Conservation (phyloP, 75 land plant genomes). For the Sequoiadendron giganteum region DNA sequence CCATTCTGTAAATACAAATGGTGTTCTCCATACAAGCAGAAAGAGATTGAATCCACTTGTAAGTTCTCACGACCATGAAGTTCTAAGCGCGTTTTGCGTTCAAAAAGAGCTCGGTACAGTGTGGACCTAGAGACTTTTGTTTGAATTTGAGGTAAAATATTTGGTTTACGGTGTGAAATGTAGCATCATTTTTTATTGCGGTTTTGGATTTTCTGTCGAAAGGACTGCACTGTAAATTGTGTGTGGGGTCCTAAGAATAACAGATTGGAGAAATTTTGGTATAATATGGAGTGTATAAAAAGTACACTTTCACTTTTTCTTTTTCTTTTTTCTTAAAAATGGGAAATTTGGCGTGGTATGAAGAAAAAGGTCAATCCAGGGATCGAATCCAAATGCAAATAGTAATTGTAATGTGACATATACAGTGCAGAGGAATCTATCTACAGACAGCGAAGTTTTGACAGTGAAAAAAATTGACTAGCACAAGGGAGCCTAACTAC, state of each 20-base stretch:
- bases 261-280: neutral
- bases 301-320: neutral
- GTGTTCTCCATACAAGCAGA: neutral
- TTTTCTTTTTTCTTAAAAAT: neutral
- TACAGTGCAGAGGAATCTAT: neutral
- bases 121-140: neutral
- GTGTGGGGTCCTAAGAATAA: conserved; percentile 6
- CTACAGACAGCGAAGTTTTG: neutral
- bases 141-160: neutral
- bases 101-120: neutral
- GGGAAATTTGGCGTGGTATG: neutral
- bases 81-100: neutral
- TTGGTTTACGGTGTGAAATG: neutral
- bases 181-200: neutral
- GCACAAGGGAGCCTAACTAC: too few species aligned
- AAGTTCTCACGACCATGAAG: neutral
- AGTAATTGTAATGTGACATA: neutral
- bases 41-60: neutral
- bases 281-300: neutral
- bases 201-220: neutral
- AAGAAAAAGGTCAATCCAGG: neutral
- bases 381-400: neutral
- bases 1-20: neutral
- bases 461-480: neutral
- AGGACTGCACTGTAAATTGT: neutral